Evolutionary conservation across 192 early-diverging fungal species (phyloP), one percentile per base, ranked within the genome.

Genomic region (Coemansia pectinata): DNA sequence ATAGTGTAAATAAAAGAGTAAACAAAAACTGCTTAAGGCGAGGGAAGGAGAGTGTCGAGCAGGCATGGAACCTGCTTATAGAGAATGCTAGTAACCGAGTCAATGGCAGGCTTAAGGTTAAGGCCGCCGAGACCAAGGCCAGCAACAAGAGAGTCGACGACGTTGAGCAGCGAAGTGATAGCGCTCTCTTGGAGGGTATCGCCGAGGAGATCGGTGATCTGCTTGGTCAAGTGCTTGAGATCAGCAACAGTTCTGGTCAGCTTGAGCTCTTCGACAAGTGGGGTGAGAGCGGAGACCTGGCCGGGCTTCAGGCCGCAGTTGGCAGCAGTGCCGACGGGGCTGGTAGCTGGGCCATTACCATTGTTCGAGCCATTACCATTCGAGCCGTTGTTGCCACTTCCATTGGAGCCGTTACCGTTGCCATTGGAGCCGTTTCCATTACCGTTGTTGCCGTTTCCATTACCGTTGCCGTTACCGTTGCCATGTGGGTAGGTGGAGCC

Each of bases 11-110:
- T 40, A 25, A 31, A 19, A 17, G 14, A 17, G 12, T 15, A 29
- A 31, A 33, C 2, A 29, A 55, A 55, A 27, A 34, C 31, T 17
- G 55, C 23, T 71, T 73, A 83, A 42, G 75, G 75, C 80, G 74
- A 74, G 44, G 80, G 80, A 48, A 83, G 69, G 33, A 83, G 75
- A 50, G 80, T 83, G 25, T 83, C 75, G 11, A 83, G 61, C 2
- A 83, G 62, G 80, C 80, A 83, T 31, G 80, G 80, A 48, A 83
- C 72, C 72, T 83, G 80, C 75, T 83, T 83, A 55, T 70, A 69
- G 11, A 83, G 71, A 31, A 83, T 83, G 72, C 80, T 83, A 34
- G 75, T 69, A 23, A 83, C 65, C 52, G 65, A 69, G 44, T 83
- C 80, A 4, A 83, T 57, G 27, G 80, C 69, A 39, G 80, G 72